phyloP scores from a whole-genome alignment of 2,329 filamentous ascomycete genomes.

The Colletotrichum theobromicola region DNA sequence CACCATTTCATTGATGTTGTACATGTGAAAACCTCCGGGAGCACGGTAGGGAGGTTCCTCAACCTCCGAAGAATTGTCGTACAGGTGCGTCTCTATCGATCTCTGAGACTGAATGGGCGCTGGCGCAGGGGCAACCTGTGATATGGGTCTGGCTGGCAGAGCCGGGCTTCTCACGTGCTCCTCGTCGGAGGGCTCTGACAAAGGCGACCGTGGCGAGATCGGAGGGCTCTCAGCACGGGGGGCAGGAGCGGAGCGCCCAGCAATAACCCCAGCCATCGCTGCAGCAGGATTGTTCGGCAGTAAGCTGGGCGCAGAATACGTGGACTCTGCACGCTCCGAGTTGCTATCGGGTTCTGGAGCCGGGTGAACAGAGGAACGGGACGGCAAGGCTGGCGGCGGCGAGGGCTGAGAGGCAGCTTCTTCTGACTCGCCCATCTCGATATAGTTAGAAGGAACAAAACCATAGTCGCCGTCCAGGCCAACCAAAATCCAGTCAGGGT shows the following conservation, averaged over 20 bases:
- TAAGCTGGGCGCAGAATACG: conserved; percentile 26
- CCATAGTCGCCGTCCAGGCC: conserved; percentile 86
- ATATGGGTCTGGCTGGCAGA: conserved; percentile 38
- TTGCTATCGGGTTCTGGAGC: neutral
- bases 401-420: conserved; percentile 37
- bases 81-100: conserved; percentile 23
- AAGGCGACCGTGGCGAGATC: conserved; percentile 31
- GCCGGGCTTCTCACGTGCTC: conserved; percentile 39
- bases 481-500: conserved; percentile 96
- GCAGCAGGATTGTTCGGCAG: conserved; percentile 52
- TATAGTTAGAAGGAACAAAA: conserved; percentile 96
- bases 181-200: conserved; percentile 33
- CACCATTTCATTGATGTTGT: conserved; percentile 97
- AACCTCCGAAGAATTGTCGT: conserved; percentile 28
- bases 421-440: conserved; percentile 67
- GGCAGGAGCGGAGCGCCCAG: conserved; percentile 45
- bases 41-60: conserved; percentile 24
- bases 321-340: conserved; percentile 7
- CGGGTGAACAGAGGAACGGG: conserved; percentile 22
- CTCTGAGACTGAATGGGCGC: conserved; percentile 27
- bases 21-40: conserved; percentile 87
- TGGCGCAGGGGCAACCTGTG: conserved; percentile 24
- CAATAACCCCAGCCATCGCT: conserved; percentile 62
- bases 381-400: conserved; percentile 36
- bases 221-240: conserved; percentile 53